Base-by-base conservation (phyloP, 345 rosid genomes). In the Firmiana major region DNA sequence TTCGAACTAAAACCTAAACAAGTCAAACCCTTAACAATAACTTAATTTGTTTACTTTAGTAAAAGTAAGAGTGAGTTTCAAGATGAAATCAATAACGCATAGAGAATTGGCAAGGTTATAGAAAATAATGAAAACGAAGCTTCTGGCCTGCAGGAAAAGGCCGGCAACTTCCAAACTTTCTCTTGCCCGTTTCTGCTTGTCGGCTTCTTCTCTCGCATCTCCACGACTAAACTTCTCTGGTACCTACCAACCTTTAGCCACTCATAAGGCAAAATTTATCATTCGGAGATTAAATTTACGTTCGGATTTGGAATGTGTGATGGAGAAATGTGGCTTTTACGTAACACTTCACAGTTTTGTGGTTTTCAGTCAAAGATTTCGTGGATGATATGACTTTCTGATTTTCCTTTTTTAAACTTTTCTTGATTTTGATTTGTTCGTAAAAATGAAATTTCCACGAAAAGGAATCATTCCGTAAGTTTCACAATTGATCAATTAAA, bases 91-190 rank as follows among this genome's bases (percentile, higher is more conserved):
- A n/a, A 60, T 12, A 0, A 22, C 6, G 21, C 24, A 12, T 13
- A 68, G 6, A 46, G 12, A 43, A 67, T 15, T 36, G 3, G 19
- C 13, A 22, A 22, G 63, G 6, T 62, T 54, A 58, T 24, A 16
- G 42, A 40, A 40, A 19, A 19, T 10, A 66, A 49, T 5, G 59
- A 49, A 49, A 49, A 49, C n/a, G 64, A 46, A 63, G 58, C 38
- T 34, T 28, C 48, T 28, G 74, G 81, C 78, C 71, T 22, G 24
- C 71, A 42, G 19, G 42, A 31, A 28, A 28, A 62, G 64, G 88
- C 87, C 77, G 85, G 79, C 87, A 84, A 78, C 82, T 58, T 48
- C 49, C 34, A 63, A 59, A 73, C 5, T 40, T 72, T 71, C 21
- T 24, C 9, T 81, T 48, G 84, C 60, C 74, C 7, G 70, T 77